Evolutionary conservation across 805 yeast species (phyloP).

Genomic region (Wickerhamiella lipophila): DNA sequence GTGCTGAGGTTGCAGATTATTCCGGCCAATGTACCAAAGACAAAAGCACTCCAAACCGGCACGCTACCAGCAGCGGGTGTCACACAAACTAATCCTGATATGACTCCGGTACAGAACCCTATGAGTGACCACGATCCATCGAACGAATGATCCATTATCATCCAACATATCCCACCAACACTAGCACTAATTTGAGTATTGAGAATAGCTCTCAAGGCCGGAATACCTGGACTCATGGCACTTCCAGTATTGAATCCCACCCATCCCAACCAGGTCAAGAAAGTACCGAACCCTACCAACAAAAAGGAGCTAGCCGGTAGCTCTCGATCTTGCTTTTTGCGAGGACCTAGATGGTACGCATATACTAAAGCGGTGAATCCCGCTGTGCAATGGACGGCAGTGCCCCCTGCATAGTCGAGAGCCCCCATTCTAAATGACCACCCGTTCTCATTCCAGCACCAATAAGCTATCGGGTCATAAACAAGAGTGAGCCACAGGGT

Average conservation of each 20-base stretch:
- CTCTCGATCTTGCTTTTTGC: conserved; percentile 33
- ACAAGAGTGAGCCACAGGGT: conserved; percentile 60
- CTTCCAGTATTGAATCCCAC: conserved; percentile 70
- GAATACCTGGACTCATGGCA: conserved; percentile 28
- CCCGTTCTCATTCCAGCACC: conserved; percentile 63
- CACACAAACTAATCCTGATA: conserved; percentile 87
- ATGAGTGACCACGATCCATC: conserved; percentile 87
- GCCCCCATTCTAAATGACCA: conserved; percentile 53
- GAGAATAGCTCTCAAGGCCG: conserved; percentile 38
- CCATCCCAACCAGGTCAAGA: conserved; percentile 65
- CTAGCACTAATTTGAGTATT: conserved; percentile 44
- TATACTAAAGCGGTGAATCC: conserved; percentile 63
- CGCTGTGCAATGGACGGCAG: conserved; percentile 60
- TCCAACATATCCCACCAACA: conserved; percentile 36
- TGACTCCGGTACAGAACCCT: conserved; percentile 87
- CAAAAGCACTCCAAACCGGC: conserved; percentile 68
- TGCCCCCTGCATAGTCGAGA: conserved; percentile 66
- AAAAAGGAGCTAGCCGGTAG: conserved; percentile 53
- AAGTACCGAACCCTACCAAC: conserved; percentile 56
- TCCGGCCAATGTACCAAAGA: conserved; percentile 63
- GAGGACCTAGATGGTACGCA: conserved; percentile 51
- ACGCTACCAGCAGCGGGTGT: conserved; percentile 96
- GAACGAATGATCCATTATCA: conserved; percentile 34
- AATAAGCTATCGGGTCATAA: conserved; percentile 58
- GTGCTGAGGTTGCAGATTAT: conserved; percentile 74